phyloP scores from a whole-genome alignment of 768 basidiomycete genomes.

The Calocybe cyanea region DNA sequence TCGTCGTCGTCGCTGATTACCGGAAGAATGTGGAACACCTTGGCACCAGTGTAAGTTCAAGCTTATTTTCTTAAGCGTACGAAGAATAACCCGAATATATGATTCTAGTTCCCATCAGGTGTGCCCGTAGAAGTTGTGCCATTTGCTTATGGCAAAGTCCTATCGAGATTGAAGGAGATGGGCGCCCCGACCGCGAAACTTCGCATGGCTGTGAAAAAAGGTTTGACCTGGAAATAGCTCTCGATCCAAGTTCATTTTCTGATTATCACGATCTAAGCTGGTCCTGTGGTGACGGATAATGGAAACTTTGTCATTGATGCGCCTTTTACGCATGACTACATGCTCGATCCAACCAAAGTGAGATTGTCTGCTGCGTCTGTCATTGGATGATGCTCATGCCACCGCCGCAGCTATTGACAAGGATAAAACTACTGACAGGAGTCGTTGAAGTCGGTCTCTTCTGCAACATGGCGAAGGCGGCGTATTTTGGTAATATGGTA shows the following conservation, averaged over 20 bases:
- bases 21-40: slow-evolving; percentile 85
- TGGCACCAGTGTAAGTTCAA: slow-evolving; percentile 69
- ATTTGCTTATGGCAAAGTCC: slow-evolving; percentile 89
- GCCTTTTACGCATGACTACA: slow-evolving; percentile 69
- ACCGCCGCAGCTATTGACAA: slow-evolving; percentile 56
- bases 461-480: slow-evolving; percentile 86
- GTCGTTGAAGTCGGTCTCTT: slow-evolving; percentile 99
- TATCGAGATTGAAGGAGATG: slow-evolving; percentile 60
- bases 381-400: neutral
- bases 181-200: slow-evolving; percentile 72
- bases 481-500: slow-evolving; percentile 93
- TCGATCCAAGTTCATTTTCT: neutral
- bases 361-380: neutral
- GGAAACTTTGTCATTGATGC: slow-evolving; percentile 98
- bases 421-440: slow-evolving; percentile 93
- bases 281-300: slow-evolving; percentile 96
- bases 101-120: slow-evolving; percentile 70
- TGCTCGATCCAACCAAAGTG: slow-evolving; percentile 66
- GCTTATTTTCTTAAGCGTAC: neutral
- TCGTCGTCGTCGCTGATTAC: slow-evolving; percentile 91
- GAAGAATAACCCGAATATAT: neutral
- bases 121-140: slow-evolving; percentile 97
- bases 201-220: slow-evolving; percentile 88
- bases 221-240: slow-evolving; percentile 17
- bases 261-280: slow-evolving; percentile 43